Conservation (phyloP, 176 grass and related monocot genomes). For the Areca catechu region DNA sequence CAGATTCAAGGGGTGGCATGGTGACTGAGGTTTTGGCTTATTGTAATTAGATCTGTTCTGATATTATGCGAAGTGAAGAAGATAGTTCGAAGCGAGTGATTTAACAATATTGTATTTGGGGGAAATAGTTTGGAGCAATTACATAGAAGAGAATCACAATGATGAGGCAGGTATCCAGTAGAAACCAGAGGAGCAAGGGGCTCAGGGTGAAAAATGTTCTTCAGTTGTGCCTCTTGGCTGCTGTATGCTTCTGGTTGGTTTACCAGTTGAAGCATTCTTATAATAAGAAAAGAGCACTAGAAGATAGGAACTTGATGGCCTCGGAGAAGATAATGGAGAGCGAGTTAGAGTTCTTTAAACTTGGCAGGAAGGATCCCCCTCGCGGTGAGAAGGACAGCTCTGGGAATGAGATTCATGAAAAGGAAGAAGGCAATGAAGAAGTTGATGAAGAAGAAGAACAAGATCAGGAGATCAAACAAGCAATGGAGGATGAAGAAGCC, state of each 20-base stretch:
- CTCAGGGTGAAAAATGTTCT: conserved; percentile 33
- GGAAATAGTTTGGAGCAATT: too few species aligned
- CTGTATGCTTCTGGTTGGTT: conserved; percentile 41
- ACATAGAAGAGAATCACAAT: conserved; percentile 8
- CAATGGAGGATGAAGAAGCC: conserved; percentile 5
- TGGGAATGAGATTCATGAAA: too few species aligned
- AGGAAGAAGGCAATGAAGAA: neutral
- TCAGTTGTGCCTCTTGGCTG: conserved; percentile 30
- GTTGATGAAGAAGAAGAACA: neutral
- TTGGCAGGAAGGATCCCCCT: conserved; percentile 30
- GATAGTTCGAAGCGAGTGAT: too few species aligned
- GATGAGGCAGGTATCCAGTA: conserved; percentile 37
- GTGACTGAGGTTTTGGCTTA: too few species aligned
- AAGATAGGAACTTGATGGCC: neutral
- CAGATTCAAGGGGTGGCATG: too few species aligned
- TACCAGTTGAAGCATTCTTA: conserved; percentile 44
- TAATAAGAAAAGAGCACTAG: conserved; percentile 5
- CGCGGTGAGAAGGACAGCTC: neutral
- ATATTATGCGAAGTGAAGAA: too few species aligned
- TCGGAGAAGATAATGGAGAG: neutral
- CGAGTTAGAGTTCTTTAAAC: conserved; percentile 2
- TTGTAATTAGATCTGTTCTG: too few species aligned
- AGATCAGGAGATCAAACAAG: neutral
- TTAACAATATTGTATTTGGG: too few species aligned
- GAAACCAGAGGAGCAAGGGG: conserved; percentile 40